phyloP scores from a whole-genome alignment of 2,329 filamentous ascomycete species.

The Pestalotiopsis sp. region DNA sequence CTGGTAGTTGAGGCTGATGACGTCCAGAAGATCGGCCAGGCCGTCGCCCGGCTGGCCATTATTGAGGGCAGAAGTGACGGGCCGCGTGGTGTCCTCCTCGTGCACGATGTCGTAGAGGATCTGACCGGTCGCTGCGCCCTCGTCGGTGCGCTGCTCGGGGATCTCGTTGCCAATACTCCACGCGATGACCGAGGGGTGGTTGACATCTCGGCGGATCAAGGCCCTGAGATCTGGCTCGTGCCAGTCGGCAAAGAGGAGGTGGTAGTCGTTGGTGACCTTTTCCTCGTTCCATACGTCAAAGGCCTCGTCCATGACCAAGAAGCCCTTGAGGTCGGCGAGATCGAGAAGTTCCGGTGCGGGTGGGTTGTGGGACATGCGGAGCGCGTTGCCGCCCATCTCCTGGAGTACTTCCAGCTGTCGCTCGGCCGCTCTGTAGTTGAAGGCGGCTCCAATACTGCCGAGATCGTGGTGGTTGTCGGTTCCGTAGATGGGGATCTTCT shows the following conservation, averaged over 20 bases:
- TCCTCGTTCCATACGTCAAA: conserved; percentile 53
- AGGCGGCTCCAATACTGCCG: conserved; percentile 52
- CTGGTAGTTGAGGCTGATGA: conserved; percentile 58
- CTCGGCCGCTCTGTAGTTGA: conserved; percentile 49
- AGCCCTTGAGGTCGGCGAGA: conserved; percentile 50
- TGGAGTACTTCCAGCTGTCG: conserved; percentile 51
- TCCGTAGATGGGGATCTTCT: conserved; percentile 46
- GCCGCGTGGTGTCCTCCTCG: conserved; percentile 51
- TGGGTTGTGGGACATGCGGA: conserved; percentile 56
- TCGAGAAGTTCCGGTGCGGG: conserved; percentile 53
- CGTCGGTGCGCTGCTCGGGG: conserved; percentile 43
- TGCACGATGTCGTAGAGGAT: conserved; percentile 43
- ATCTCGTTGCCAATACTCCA: conserved; percentile 61
- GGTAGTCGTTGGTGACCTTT: conserved; percentile 52
- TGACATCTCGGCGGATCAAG: conserved; percentile 56
- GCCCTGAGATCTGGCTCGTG: conserved; percentile 53
- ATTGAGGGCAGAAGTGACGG: conserved; percentile 49
- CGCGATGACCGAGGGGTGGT: conserved; percentile 53
- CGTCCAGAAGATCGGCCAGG: conserved; percentile 45
- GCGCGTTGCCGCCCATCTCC: conserved; percentile 51
- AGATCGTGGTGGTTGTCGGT: conserved; percentile 55
- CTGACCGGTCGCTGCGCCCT: conserved; percentile 33
- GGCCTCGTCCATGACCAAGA: conserved; percentile 55
- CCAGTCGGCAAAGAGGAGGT: conserved; percentile 55
- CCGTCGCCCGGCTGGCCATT: conserved; percentile 40